Base-by-base conservation (phyloP, 129 eudicot genomes). In the Escallonia herrerae region DNA sequence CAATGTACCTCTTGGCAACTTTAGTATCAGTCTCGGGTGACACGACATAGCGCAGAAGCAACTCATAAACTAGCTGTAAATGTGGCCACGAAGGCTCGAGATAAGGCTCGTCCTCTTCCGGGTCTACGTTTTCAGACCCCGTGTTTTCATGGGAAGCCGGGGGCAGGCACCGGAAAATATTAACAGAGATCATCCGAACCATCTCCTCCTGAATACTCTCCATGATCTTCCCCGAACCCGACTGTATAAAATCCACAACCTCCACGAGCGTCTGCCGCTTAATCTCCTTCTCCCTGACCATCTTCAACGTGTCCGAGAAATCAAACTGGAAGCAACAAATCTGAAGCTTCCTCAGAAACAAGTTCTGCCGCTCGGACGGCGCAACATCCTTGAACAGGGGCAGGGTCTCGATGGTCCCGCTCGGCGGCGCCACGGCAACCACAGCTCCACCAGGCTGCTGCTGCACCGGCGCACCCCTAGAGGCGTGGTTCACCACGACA, bases 61-160 rank as follows among this genome's bases (percentile, higher is more conserved):
- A 64, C 55, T 82, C 87, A 45, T 82, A 82, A 47, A 82, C 81
- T 15, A 78, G 81, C 67, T 78, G 81, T 43, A 82, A 82, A 62
- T 82, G 84, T 0, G 81, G 79, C 87, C 87, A 82, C 2, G 87
- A 71, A 5, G 87, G 84, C 12, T 82, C 87, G 11, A 71, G 74
- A 64, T 60, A 82, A 1, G 81, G 79, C 11, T 82, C 84, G 14
- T 82, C 87, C 64, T 83, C 88, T 15, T 83, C 88, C 0, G 79
- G 79, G 6, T 79, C 84, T 46, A 67, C 22, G 56, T 51, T 71
- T 48, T 75, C 84, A 1, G 76, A 50, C 6, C 82, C 82, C 0
- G 82, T 75, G 58, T 68, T 79, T 45, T 83, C 88, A 51, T 83
- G 74, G 5, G 80, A 61, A 5, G 77, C 72, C 0, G 88, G 88